Evolutionary conservation across 2,329 filamentous ascomycete species (phyloP), one percentile per base, ranked within the genome.

Genomic region (Arthrobotrys musiformis): DNA sequence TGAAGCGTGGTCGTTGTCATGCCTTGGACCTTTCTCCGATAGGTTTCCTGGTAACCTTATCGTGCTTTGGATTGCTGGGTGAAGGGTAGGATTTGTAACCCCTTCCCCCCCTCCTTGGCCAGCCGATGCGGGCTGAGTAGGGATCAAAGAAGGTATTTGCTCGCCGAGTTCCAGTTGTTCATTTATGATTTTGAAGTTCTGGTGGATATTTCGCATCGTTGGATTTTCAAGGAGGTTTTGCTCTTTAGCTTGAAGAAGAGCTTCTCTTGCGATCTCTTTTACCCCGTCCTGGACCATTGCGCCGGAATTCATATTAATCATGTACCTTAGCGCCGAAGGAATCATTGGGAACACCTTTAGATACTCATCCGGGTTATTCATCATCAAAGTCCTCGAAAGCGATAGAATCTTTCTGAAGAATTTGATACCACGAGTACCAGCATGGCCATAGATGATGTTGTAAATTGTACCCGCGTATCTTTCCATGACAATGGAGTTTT

Each of bases 401-500:
- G 79, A 48, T 78, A 80, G 33, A 67, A 79, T 33, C 79, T 79
- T 50, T 80, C 79, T 46, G 79, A 83, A 84, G 24, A 86, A 79
- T 1, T 68, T 68, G 11, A 83, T 80, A 15, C 81, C 83, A 76
- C 84, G 82, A 7, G 77, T 80, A 30, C 85, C 85, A 44, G 81
- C 81, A n/a, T 81, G 62, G 1, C 85, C 85, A 67, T 83, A 86
- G 9, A 87, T 79, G 78, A 84, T 83, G 33, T 83, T 86, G 80
- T 84, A 86, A 24, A 87, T 83, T 2, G 83, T 85, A 17, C 82
- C 83, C 11, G 86, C 81, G 1, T 83, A 80, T 13, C 82, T 81
- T 72, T 86, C 84, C 4, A 86, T 78, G 1, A 86, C 80, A 9
- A 85, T 72, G 0, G 85, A 86, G 4, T 82, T 82, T 24, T 85